Percentiles rank a stretch among this genome's conserved stretches.
phyloP scores from a whole-genome alignment of 805 yeast species.

The Suhomyces sp. region DNA sequence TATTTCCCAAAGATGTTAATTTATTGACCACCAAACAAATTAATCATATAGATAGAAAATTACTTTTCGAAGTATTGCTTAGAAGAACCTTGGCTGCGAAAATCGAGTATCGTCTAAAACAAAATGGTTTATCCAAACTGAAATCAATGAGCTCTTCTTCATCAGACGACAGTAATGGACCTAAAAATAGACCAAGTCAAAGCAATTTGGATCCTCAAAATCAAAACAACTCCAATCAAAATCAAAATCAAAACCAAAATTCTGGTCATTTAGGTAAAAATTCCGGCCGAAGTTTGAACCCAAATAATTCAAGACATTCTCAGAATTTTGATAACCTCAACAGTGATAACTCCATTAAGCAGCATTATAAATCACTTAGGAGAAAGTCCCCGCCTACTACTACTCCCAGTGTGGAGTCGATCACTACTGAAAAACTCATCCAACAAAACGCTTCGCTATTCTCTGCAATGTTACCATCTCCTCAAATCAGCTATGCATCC shows the following conservation, averaged over 20 bases:
- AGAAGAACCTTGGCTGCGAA: conserved; percentile 43
- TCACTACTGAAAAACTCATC: conserved; percentile 29
- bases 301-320: not conserved
- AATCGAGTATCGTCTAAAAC: conserved; percentile 32
- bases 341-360: not conserved
- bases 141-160: not conserved
- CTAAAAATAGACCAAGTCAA: not conserved
- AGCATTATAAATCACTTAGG: not conserved
- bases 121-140: conserved; percentile 4
- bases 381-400: not conserved
- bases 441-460: conserved; percentile 29
- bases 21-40: conserved; percentile 24
- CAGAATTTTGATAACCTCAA: not conserved
- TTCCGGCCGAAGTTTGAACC: too few relatives aligned
- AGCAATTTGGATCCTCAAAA: not conserved
- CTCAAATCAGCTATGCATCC: conserved; percentile 34
- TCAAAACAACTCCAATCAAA: not conserved
- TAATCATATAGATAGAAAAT: conserved; percentile 25
- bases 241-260: not conserved
- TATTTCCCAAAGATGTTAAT: conserved; percentile 26
- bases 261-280: not conserved
- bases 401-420: conserved; percentile 12
- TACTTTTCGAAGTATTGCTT: conserved; percentile 37
- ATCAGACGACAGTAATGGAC: not conserved
- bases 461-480: conserved; percentile 38